A percentile compares a stretch with the other conserved stretches of the same genome.
These are phyloP conservation scores for Boletus hoseneyae DNA, from an alignment of 1,284 basidiomycete genomes.

Conservation along the genomic window DNA sequence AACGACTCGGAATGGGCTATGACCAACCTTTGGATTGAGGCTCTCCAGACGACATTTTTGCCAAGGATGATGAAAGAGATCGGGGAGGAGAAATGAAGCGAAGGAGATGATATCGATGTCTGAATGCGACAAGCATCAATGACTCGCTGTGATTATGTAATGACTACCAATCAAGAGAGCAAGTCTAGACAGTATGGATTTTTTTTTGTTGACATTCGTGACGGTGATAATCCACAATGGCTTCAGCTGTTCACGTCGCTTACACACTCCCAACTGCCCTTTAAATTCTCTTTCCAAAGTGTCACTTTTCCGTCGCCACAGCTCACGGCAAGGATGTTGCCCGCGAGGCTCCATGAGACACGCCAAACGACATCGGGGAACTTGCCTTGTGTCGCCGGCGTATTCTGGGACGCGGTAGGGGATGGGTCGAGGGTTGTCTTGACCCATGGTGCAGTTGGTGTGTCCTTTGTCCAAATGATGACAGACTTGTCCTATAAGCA, in stretches of 20 bases:
- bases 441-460: conserved; percentile 76
- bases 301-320: conserved; percentile 98
- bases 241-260: conserved; percentile 83
- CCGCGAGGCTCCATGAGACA: conserved; percentile 95
- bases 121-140: too few relatives aligned
- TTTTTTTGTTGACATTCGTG: too few relatives aligned
- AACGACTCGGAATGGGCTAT: too few relatives aligned
- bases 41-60: background rate
- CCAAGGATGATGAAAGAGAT: background rate
- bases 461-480: conserved; percentile 91
- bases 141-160: too few relatives aligned
- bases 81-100: background rate
- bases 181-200: too few relatives aligned
- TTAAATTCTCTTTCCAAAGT: conserved; percentile 97
- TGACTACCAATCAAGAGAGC: too few relatives aligned
- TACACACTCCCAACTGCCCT: conserved; percentile 94
- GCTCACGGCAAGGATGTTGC: conserved; percentile 94
- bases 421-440: conserved; percentile 84
- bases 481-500: conserved; percentile 77
- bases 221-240: background rate
- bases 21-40: background rate
- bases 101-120: too few relatives aligned
- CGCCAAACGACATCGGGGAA: conserved; percentile 98
- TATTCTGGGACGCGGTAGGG: conserved; percentile 34
- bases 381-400: conserved; percentile 50